phyloP scores from a whole-genome alignment of 176 grass and related monocot species.

The Carex littledalei region DNA sequence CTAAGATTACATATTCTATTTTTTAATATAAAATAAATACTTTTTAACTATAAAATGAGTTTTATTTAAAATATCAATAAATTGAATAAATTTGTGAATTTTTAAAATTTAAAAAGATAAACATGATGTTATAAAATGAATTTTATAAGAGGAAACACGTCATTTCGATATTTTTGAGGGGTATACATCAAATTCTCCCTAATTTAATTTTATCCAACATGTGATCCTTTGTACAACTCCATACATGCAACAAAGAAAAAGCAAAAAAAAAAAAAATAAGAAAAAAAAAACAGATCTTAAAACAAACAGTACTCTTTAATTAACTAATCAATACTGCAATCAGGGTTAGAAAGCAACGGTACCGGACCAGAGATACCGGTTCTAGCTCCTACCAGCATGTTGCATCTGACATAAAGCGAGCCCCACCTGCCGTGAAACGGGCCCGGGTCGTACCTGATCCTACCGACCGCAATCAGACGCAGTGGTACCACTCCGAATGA shows the following conservation, averaged over 20 bases:
- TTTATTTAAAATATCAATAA: too few relatives aligned
- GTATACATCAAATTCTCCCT: too few relatives aligned
- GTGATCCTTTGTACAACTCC: not conserved
- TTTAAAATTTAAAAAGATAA: too few relatives aligned
- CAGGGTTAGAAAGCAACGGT: not conserved
- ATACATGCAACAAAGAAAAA: not conserved
- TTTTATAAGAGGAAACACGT: too few relatives aligned
- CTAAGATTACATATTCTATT: too few relatives aligned
- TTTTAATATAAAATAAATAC: too few relatives aligned
- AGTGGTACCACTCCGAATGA: not conserved
- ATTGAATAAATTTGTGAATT: too few relatives aligned
- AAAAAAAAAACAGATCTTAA: not conserved
- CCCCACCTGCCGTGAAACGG: conserved; percentile 12
- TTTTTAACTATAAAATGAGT: too few relatives aligned
- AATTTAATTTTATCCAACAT: not conserved
- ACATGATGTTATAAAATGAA: too few relatives aligned
- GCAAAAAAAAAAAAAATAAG: too few relatives aligned
- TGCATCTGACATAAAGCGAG: conserved; percentile 10
- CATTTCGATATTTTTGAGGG: too few relatives aligned
- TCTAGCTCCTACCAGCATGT: conserved; percentile 8
- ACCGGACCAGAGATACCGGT: conserved; percentile 5
- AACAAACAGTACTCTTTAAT: not conserved
- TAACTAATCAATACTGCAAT: conserved; percentile 5
- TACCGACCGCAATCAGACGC: not conserved
- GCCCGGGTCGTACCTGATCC: conserved; percentile 12